These are phyloP conservation scores for Blastocystis sp. DNA, from an alignment of 352 stramenopile species.

Conservation along the genomic window DNA sequence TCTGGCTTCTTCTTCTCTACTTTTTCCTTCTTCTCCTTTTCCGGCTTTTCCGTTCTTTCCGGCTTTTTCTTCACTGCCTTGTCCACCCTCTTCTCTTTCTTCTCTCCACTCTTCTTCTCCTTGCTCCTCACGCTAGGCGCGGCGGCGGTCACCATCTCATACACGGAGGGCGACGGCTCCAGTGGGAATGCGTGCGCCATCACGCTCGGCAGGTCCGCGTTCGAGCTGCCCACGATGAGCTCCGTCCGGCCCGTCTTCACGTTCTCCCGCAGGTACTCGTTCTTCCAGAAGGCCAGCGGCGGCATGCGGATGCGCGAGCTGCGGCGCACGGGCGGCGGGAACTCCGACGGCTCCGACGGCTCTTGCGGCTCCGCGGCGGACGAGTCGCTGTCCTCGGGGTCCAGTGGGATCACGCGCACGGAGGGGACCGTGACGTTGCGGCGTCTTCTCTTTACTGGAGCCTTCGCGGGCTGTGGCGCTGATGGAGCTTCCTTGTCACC, in stretches of 20 bases:
- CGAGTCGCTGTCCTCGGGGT: not conserved
- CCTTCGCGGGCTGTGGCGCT: not conserved
- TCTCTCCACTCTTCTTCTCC: not conserved
- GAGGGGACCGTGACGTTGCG: not conserved
- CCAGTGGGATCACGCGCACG: not conserved
- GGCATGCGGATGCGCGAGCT: slow-evolving; percentile 1
- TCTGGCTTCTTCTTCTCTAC: not conserved
- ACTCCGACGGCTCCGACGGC: not conserved
- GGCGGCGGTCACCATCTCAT: not conserved
- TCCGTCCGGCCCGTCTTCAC: not conserved
- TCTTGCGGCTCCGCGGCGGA: not conserved
- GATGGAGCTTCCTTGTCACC: not conserved
- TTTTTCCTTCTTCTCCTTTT: not conserved
- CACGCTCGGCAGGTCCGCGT: not conserved
- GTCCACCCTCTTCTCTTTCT: not conserved
- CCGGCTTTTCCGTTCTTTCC: not conserved
- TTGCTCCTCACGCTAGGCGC: not conserved
- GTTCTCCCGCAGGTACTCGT: slow-evolving; percentile 7
- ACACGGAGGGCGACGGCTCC: not conserved
- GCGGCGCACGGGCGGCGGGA: not conserved
- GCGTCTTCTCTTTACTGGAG: not conserved
- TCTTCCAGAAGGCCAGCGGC: slow-evolving; percentile 32
- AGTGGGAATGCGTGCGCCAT: not conserved
- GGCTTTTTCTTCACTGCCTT: not conserved
- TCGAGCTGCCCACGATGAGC: not conserved